Conservation (phyloP, 768 basidiomycete genomes). For the Amanita brunnescens region DNA sequence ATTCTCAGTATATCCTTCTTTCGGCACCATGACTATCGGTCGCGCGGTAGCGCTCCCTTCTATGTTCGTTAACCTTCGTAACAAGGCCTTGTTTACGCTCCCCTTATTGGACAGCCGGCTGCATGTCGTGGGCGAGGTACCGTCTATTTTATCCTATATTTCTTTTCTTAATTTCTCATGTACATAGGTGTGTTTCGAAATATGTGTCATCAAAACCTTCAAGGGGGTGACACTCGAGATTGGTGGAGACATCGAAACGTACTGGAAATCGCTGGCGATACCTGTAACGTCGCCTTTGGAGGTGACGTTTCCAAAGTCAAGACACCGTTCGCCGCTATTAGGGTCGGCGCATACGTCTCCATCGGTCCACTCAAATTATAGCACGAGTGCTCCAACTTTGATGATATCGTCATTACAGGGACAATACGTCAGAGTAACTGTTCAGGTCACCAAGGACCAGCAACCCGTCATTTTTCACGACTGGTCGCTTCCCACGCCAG, state of each 20-base stretch:
- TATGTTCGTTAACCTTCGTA: constrained; percentile 50
- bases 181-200: constrained; percentile 75
- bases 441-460: constrained; percentile 89
- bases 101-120: constrained; percentile 91
- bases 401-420: constrained; percentile 88
- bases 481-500: constrained; percentile 66
- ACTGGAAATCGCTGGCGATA: constrained; percentile 85
- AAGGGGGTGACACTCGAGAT: constrained; percentile 89
- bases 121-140: constrained; percentile 88
- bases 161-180: constrained; percentile 1
- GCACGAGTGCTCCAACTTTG: constrained; percentile 44
- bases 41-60: constrained; percentile 81
- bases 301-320: constrained; percentile 28
- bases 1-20: constrained; percentile 94
- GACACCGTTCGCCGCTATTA: constrained; percentile 34
- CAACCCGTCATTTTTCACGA: constrained; percentile 80
- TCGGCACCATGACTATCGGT: constrained; percentile 94
- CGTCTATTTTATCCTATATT: constrained; percentile 9
- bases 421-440: constrained; percentile 75
- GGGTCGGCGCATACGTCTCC: constrained; percentile 66
- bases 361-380: constrained; percentile 45
- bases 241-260: constrained; percentile 92
- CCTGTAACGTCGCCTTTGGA: constrained; percentile 35
- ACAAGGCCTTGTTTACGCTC: constrained; percentile 46
- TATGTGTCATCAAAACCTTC: constrained; percentile 82